Evolutionary conservation across 2,329 filamentous ascomycete species (phyloP), one percentile per base, ranked within the genome.

Genomic region (Penicillium sp.): DNA sequence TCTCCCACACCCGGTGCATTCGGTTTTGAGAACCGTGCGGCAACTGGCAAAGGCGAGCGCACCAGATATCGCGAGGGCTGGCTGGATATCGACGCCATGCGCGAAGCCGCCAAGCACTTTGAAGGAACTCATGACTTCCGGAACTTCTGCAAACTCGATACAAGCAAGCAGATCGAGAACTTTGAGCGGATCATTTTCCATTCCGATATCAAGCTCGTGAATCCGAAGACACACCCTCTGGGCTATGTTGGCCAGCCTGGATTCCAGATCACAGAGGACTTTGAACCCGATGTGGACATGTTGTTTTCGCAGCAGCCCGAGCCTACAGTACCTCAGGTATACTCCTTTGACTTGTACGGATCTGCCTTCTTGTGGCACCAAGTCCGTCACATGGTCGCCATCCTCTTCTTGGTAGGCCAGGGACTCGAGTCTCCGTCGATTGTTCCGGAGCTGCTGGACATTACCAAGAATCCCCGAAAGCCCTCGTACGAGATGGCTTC

Each of bases 351-450:
- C 59, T 87, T 99, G 42, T 87, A 93, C 67, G 95, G 95, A 20
- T 92, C 90, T 7, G 95, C 93, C 1, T 99, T 99, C 76, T 79
- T 99, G 49, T 99, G 95, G 95, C 95, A 99, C 78, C 95, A 99
- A 79, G 96, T 99, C 67, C 88, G 95, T 25, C 91, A 94, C 79
- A 93, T 99, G 86, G 88, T 96, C n/a, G 86, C 89, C 15, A 82
- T 98, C 6, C 81, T 99, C n/a, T 98, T 99, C 80, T 82, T 95
- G 11, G 88, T 98, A 8, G 95, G 91, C 31, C 95, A 99, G 78
- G 88, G 92, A 0, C 84, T 96, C 15, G 95, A 99, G 75, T 73
- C 82, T 31, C 90, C 93, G 0, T 84, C 84, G 0, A 78, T 98
- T 14, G 82, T 98, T 45, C 82, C 86, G 54, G 82, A 88, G 25